Base-by-base conservation (phyloP, 1,284 basidiomycete genomes). In the Peniophora sp. region DNA sequence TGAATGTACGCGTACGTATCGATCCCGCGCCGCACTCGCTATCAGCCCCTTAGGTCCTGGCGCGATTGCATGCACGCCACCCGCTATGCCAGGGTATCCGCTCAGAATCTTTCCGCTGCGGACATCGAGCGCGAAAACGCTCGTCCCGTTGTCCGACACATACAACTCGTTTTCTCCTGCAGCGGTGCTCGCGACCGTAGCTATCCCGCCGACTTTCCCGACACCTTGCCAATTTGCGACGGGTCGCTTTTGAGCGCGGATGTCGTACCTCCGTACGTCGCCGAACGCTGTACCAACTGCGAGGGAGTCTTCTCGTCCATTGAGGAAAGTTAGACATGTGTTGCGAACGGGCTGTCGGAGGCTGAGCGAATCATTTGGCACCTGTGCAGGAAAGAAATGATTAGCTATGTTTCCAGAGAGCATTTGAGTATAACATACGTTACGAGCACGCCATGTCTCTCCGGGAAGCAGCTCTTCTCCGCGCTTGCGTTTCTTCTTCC, bases 331-430 rank as follows among this genome's bases (percentile, higher is more conserved):
- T 48, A 92, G 64, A 51, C 83, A 76, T 0, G 82, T 85, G 52
- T 92, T 89, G 50, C 88, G 80, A 24, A 95, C 79, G 0, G 90
- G 90, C 58, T 88, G 87, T 5, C 92, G 84, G 18, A 96, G 76
- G 46, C 79, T 80, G 2, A 96, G 74, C 49, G 71, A 65, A 63
- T 95, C 92, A 60, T 92, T 88, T 12, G 85, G 76, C 1, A 92
- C 68, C 87, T 91, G 32, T 15, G 27, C 12, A 32, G 6, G 27
- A 24, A 50, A 20, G 12, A 43, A 49, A 3, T 15, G 18, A 3
- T 18, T 44, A 41, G 2, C 14, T 22, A 34, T 32, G 36, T 44
- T 23, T 20, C 35, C 24, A 41, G 10, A 47, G 11, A n/a, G 27
- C 5, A 41, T n/a, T 5, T 17, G 15, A 15, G 15, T 18, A 32